phyloP scores from a whole-genome alignment of 495 filamentous ascomycete genomes.

The Penicillium ucsense region DNA sequence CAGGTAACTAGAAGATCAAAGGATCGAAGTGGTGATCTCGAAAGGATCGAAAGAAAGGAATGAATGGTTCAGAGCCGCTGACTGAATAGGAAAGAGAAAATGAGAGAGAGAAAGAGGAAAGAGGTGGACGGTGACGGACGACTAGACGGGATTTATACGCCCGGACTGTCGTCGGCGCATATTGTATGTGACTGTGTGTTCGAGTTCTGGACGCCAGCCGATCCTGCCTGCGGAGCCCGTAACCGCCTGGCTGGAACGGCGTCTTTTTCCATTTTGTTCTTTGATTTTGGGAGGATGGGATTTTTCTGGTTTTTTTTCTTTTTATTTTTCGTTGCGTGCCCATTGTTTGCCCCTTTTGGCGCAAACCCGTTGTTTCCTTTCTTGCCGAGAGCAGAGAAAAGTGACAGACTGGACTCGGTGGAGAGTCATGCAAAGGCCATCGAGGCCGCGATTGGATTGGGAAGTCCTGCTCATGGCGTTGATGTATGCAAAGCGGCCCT shows the following conservation, averaged over 20 bases:
- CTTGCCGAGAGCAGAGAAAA: not conserved
- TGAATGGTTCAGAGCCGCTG: slow-evolving; percentile 7
- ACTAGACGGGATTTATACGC: slow-evolving; percentile 7
- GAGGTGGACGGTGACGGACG: not conserved
- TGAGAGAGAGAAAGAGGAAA: not conserved
- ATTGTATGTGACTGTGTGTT: too few species aligned
- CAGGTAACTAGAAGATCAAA: slow-evolving; percentile 19
- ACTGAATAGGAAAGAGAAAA: slow-evolving; percentile 1
- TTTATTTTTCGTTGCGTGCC: not conserved
- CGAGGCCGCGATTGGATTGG: not conserved
- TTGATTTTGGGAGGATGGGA: too few species aligned
- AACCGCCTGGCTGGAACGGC: not conserved
- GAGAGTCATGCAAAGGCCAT: not conserved
- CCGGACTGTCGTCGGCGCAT: not conserved
- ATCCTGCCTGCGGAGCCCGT: not conserved
- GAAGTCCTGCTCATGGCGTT: not conserved
- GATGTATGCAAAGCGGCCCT: not conserved
- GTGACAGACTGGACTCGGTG: not conserved
- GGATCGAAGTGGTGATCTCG: not conserved
- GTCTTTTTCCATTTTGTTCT: too few species aligned
- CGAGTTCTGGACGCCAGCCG: not conserved
- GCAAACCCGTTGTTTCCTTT: too few species aligned
- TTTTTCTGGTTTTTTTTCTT: not conserved
- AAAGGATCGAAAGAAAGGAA: slow-evolving; percentile 10
- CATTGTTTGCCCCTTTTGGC: too few species aligned